Base-by-base conservation (phyloP, 495 filamentous ascomycete species). In the Aspergillus sparsus region DNA sequence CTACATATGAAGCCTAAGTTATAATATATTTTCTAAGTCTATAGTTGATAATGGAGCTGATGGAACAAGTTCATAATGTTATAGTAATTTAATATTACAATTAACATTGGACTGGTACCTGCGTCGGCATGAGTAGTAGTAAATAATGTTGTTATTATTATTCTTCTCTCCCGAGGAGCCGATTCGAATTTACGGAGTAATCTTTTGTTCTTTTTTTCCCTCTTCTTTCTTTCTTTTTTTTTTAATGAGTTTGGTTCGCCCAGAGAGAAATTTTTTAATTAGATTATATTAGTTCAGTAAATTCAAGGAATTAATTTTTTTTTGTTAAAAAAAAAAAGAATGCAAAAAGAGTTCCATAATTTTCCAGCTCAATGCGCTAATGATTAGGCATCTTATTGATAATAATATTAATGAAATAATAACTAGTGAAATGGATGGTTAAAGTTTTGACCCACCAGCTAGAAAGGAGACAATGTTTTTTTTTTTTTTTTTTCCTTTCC, bases 401-500 rank as follows among this genome's bases (percentile, higher is more conserved):
- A 55, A 42, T 15, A 42, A 55, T 2, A 50, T 21, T 31, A 50
- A 50, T 27, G 21, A 27, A 27, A 27, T 27, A 27, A 27, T 27
- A 1, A 3, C 21, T 27, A 27, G 21, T 11, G 52, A 55, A 57
- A 57, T 31, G 46, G 45, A 36, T 35, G 46, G 36, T 47, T 39
- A 50, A 50, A 49, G 44, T 41, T 27, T 42, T 18, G 55, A 58
- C 55, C 35, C 45, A 58, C 45, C 32, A 33, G 33, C 18, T 13
- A 32, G 33, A 50, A 27, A 55, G 15, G 27, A 39, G 46, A 58
- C 42, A 15, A 42, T 52, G 36, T 32, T 42, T 39, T 37, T 32
- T 53, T 46, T 53, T 32, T 31, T 47, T 59, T 47, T 16, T 36
- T 36, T 49, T 56, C 21, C 39, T 61, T 55, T 16, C 37, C 35